Base-by-base conservation (phyloP, 441 rosid genomes). In the Erodium chrysanthum region DNA sequence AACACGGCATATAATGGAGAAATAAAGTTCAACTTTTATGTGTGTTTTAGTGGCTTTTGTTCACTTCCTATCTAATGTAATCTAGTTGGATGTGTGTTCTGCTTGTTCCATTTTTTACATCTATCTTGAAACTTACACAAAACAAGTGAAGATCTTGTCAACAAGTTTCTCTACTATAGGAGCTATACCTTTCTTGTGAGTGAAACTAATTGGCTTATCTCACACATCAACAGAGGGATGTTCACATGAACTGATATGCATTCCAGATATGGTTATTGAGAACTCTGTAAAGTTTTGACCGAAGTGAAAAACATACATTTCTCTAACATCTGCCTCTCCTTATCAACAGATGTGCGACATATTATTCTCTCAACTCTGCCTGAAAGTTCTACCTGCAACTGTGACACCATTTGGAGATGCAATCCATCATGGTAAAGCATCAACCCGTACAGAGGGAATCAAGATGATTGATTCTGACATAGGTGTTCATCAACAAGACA, bases 311-410 rank as follows among this genome's bases (percentile, higher is more conserved):
- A 59, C 17, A 0, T 0, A 60, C 10, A 44, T 20, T 29, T 56
- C 29, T 75, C 63, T 48, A 44, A 59, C 68, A 18, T 63, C 65
- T 27, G 72, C 20, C 68, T 71, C 66, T 74, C 66, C 77, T 78
- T 64, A 73, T 68, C 33, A 66, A 79, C 89, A 92, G 99, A 95
- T 95, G 99, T 95, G 99, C 75, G 97, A 87, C 82, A 90, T 95
- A 75, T 82, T 95, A 61, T 92, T 95, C 87, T 90, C 97, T 71
- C 99, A 95, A 84, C 72, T 95, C 73, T 88, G 97, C 87, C 85
- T 95, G 81, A 95, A 90, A 92, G 97, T 92, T 72, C 84, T 82
- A 68, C 82, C 85, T 4, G 50, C 87, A 58, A 76, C 78, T 70
- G 79, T 79, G 31, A 81, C 72, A 71, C 76, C 85, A 71, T 75